Evolutionary conservation across 345 rosid species (phyloP).

Genomic region (Raphanus raphanistrum): DNA sequence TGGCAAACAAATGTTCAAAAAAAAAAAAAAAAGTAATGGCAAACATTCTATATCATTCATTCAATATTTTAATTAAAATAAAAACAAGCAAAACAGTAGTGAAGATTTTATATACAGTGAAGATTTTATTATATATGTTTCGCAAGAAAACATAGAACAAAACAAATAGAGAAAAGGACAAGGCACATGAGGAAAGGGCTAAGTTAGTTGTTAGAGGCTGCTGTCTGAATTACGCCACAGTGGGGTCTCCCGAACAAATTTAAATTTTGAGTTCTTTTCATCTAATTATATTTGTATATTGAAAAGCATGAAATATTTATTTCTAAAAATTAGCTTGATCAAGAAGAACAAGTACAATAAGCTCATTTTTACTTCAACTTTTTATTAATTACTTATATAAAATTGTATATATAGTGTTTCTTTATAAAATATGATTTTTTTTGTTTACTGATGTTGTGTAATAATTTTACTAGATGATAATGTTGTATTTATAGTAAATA

Average conservation of each 20-base stretch:
- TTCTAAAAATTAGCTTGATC: no score
- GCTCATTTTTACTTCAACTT: no score
- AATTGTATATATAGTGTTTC: no score
- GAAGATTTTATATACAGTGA: neutral
- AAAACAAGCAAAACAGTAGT: neutral
- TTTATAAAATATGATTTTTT: no score
- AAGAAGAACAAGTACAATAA: no score
- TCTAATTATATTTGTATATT: no score
- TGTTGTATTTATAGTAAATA: no score
- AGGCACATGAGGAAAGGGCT: conserved; percentile 32
- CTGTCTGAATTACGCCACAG: conserved; percentile 37
- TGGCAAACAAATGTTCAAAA: neutral
- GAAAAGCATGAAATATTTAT: no score
- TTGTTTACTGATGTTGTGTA: no score
- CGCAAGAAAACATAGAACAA: conserved; percentile 4
- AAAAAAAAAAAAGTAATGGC: no score
- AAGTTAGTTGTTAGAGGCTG: conserved; percentile 43
- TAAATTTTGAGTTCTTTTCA: neutral
- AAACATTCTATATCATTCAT: neutral
- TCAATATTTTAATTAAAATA: neutral
- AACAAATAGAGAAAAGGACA: conserved; percentile 16
- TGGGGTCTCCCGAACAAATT: conserved; percentile 24
- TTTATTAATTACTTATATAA: no score
- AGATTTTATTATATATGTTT: conserved; percentile 8
- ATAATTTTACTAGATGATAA: no score